These are phyloP conservation scores for Boletus speciosus DNA, from an alignment of 768 basidiomycete species.

Conservation along the genomic window DNA sequence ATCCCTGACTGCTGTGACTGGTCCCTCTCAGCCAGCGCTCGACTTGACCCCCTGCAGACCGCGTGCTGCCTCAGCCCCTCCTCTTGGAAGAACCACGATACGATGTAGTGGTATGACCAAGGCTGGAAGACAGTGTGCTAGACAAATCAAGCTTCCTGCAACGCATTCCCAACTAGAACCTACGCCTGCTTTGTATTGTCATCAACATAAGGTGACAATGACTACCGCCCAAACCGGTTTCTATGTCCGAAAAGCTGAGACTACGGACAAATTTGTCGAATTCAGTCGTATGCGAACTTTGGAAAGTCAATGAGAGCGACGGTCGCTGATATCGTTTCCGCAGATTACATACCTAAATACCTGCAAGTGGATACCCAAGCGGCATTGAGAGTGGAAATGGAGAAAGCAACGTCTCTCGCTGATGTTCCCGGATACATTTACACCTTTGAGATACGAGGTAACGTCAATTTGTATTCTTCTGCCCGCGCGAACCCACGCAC, in stretches of 20 bases:
- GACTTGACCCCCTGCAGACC: constrained; percentile 17
- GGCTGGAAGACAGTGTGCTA: constrained; percentile 57
- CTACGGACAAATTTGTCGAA: constrained; percentile 43
- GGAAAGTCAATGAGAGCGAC: neutral
- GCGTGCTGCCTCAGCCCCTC: constrained; percentile 19
- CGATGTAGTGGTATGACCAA: constrained; percentile 70
- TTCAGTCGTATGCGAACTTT: constrained; percentile 47
- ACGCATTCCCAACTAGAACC: constrained; percentile 26
- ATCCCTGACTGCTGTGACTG: neutral
- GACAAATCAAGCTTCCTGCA: constrained; percentile 48
- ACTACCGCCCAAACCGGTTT: constrained; percentile 49
- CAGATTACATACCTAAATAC: constrained; percentile 72
- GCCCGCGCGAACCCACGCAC: neutral
- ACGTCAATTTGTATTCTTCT: constrained; percentile 3
- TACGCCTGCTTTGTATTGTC: constrained; percentile 47
- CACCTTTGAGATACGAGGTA: constrained; percentile 75
- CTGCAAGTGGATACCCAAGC: constrained; percentile 58
- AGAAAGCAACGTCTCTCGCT: constrained; percentile 45
- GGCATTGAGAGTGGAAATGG: constrained; percentile 53
- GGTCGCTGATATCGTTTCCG: constrained; percentile 4
- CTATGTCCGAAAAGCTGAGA: constrained; percentile 46
- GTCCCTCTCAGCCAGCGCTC: constrained; percentile 12
- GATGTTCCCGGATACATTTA: constrained; percentile 80
- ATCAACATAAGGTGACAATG: constrained; percentile 59
- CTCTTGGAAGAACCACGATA: constrained; percentile 11